Conservation (phyloP, 177 flowering plant species). For the Tripterygium wilfordii region DNA sequence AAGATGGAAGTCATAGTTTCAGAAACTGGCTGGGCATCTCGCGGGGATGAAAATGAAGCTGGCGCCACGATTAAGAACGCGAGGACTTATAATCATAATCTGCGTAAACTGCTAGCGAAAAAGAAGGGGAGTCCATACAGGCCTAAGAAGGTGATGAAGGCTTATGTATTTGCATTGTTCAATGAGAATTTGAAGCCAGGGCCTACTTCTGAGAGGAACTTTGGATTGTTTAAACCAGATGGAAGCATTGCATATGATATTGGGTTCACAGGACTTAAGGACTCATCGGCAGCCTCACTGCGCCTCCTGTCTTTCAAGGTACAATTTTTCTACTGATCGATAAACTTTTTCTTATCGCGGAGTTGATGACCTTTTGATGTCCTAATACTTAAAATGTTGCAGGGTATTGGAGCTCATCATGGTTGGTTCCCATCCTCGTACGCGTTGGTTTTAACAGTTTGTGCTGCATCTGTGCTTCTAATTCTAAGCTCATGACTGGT, state of each 20-base stretch:
- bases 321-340: background rate
- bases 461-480: slow-evolving; percentile 10
- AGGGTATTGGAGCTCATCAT: slow-evolving; percentile 18
- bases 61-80: slow-evolving; percentile 57
- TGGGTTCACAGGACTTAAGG: slow-evolving; percentile 67
- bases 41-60: slow-evolving; percentile 58
- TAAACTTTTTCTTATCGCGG: too few species aligned
- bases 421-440: slow-evolving; percentile 17
- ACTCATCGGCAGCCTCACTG: slow-evolving; percentile 38
- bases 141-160: slow-evolving; percentile 49
- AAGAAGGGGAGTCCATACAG: slow-evolving; percentile 71
- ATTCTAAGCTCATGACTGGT: slow-evolving; percentile 2
- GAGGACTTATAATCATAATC: slow-evolving; percentile 52
- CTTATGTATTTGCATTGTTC: slow-evolving; percentile 71
- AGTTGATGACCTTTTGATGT: too few species aligned
- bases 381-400: slow-evolving; percentile 8
- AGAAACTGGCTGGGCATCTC: slow-evolving; percentile 88
- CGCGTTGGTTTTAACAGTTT: slow-evolving; percentile 1
- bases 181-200: slow-evolving; percentile 79
- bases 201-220: slow-evolving; percentile 81
- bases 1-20: slow-evolving; percentile 72
- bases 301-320: slow-evolving; percentile 38
- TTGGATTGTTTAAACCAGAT: slow-evolving; percentile 77
- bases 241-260: slow-evolving; percentile 71
- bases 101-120: slow-evolving; percentile 41